These are phyloP conservation scores for Apophysomyces variabilis DNA, from an alignment of 371 early-diverging fungal species.

Conservation along the genomic window DNA sequence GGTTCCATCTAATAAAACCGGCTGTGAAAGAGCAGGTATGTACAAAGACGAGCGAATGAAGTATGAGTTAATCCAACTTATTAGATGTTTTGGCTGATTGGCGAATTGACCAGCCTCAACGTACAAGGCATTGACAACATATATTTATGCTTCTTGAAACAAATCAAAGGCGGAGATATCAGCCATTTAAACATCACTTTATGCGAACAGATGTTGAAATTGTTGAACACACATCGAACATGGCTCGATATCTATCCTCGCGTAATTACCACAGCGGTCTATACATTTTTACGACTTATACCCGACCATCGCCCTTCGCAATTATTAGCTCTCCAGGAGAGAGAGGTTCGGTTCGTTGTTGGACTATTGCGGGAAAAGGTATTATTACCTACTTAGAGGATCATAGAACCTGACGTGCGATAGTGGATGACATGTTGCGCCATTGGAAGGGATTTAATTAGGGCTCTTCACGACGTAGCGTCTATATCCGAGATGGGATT, in stretches of 20 bases:
- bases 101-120: conserved; percentile 56
- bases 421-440: conserved; percentile 63
- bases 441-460: conserved; percentile 74
- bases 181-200: conserved; percentile 52
- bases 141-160: conserved; percentile 58
- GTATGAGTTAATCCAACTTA: background rate
- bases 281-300: conserved; percentile 61
- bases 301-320: conserved; percentile 63
- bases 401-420: background rate
- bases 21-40: conserved; percentile 52
- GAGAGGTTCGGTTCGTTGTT: conserved; percentile 60
- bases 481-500: conserved; percentile 60
- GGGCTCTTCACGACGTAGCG: conserved; percentile 71
- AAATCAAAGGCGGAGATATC: conserved; percentile 70
- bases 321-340: conserved; percentile 49
- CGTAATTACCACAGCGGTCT: conserved; percentile 63
- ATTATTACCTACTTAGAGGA: background rate
- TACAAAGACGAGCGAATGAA: background rate
- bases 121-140: conserved; percentile 62
- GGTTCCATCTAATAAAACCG: conserved; percentile 52
- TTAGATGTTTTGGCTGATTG: conserved; percentile 68
- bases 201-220: conserved; percentile 55
- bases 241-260: conserved; percentile 56
- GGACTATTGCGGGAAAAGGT: conserved; percentile 61
- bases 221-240: conserved; percentile 51